Evolutionary conservation across 1,284 basidiomycete genomes (phyloP), one percentile per base, ranked within the genome.

Genomic region (Ceraceosorus bombacis): DNA sequence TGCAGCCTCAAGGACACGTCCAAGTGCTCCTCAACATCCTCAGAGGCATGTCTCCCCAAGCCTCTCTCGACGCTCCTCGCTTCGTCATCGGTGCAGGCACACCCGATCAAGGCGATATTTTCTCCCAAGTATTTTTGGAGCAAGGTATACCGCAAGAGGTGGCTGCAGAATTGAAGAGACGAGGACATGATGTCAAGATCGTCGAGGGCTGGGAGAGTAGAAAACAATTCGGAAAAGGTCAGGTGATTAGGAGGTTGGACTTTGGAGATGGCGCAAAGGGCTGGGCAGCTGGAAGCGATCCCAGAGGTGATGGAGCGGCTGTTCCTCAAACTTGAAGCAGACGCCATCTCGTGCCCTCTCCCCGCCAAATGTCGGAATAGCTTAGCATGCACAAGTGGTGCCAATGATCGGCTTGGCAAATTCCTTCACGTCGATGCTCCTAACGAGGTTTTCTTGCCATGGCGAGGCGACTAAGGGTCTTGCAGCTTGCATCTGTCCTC

Each of bases 1-100:
- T 94, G 90, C 93, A 95, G 79, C 86, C 84, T 41, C 88, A 92
- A 82, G 90, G 92, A 0, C 91, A 95, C 68, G 83, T 95, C 0
- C 93, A 96, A 79, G 90, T 96, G 6, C 81, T 97, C n/a, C 79
- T 96, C 52, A 94, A 92, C 76, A 84, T 93, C 59, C 82, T 96
- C 12, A 78, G 78, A 53, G 91, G 92, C 0, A 88, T 86, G 77
- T 86, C 85, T 4, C 84, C 90, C 6, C 72, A 73, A 53, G 62
- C 63, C 9, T 69, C 70, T 0, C 82, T 95, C 48, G 94, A 96
- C 79, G 88, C 91, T 0, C 92, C 91, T 4, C 84, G 92, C n/a
- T 94, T 96, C 81, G 95, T 91, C 78, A 93, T 96, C 89, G 66
- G 89, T 17, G 84, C 89, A 4, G 89, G 88, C 17, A 83, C 83